These are phyloP conservation scores for Carex sylvatica DNA, from an alignment of 202 grass and related monocot genomes.

Conservation along the genomic window DNA sequence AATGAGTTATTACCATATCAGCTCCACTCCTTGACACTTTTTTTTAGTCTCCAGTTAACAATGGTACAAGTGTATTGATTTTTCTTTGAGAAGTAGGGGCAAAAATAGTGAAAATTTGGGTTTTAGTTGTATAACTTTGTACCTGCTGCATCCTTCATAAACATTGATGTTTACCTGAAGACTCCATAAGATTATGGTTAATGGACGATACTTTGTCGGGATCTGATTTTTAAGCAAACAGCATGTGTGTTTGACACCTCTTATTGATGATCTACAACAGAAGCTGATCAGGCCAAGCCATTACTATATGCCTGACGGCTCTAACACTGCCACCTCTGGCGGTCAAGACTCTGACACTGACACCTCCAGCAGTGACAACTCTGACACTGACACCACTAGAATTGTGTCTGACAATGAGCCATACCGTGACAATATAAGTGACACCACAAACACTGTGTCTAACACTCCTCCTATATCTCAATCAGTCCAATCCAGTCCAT, in stretches of 20 bases:
- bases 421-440: not conserved
- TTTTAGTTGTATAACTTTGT: not conserved
- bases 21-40: not conserved
- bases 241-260: not conserved
- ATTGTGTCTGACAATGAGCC: not conserved
- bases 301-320: not conserved
- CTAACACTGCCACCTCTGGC: not conserved
- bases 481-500: not conserved
- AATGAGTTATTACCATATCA: not conserved
- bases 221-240: not conserved
- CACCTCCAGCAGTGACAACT: not conserved
- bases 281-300: not conserved
- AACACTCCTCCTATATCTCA: not conserved
- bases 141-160: not conserved
- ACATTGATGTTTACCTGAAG: not conserved
- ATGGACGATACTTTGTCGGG: not conserved
- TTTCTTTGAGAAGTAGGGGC: not conserved
- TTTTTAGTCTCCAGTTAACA: not conserved
- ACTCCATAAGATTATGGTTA: not conserved
- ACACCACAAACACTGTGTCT: not conserved
- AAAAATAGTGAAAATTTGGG: not conserved
- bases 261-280: constrained; percentile 3
- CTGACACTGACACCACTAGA: not conserved
- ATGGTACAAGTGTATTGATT: not conserved
- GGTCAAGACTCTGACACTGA: not conserved